Conservation (phyloP, 2,329 filamentous ascomycete species). For the Achaetomium macrosporum region DNA sequence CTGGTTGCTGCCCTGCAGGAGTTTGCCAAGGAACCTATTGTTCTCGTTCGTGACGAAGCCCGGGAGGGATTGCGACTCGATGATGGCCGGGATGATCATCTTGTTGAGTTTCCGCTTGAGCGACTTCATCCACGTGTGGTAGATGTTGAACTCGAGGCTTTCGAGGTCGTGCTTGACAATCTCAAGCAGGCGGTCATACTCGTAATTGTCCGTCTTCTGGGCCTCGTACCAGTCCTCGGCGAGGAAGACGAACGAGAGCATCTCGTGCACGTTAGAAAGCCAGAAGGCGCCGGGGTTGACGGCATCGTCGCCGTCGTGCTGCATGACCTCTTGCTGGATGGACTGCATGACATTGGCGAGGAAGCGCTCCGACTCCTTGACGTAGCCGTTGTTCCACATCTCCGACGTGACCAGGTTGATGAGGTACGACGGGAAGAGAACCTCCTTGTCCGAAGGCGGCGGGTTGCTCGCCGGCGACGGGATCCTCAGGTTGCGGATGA, state of each 20-base stretch:
- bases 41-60: slow-evolving; percentile 98
- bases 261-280: slow-evolving; percentile 98
- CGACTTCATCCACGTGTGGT: slow-evolving; percentile 99
- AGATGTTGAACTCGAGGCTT: slow-evolving; percentile 98
- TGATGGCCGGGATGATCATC: slow-evolving; percentile 99
- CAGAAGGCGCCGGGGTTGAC: slow-evolving; percentile 98
- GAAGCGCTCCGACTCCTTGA: slow-evolving; percentile 98
- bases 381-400: slow-evolving; percentile 99
- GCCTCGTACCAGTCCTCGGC: slow-evolving; percentile 99
- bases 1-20: slow-evolving; percentile 80
- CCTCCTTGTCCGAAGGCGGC: slow-evolving; percentile 94
- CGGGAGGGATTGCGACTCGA: slow-evolving; percentile 95
- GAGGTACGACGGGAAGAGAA: slow-evolving; percentile 95
- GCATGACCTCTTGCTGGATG: slow-evolving; percentile 99
- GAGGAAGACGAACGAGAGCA: slow-evolving; percentile 98
- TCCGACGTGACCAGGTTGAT: slow-evolving; percentile 99
- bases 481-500: slow-evolving; percentile 96
- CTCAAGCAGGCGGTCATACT: slow-evolving; percentile 94
- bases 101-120: slow-evolving; percentile 98
- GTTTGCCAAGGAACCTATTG: slow-evolving; percentile 95
- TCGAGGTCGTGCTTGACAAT: slow-evolving; percentile 99
- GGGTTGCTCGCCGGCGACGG: slow-evolving; percentile 80
- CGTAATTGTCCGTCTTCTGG: slow-evolving; percentile 98
- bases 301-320: slow-evolving; percentile 93
- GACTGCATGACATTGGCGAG: slow-evolving; percentile 99